Evolutionary conservation across 768 basidiomycete genomes (phyloP).

Genomic region (Steccherinum ochraceum): DNA sequence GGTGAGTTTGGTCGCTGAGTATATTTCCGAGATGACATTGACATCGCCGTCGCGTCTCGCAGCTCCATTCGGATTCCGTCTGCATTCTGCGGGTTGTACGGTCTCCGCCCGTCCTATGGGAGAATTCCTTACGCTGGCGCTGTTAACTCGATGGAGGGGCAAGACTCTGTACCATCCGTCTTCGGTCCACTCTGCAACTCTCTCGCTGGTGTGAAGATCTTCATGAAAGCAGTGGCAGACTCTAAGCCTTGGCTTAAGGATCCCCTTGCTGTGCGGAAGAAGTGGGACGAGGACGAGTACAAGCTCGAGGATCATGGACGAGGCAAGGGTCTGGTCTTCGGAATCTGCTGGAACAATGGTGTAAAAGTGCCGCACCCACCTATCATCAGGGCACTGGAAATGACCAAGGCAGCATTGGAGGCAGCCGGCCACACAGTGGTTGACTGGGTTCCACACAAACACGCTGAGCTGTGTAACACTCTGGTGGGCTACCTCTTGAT

Average conservation of each 20-base stretch:
- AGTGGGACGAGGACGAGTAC: conserved; percentile 42
- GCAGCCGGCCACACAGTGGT: conserved; percentile 72
- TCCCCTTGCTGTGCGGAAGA: conserved; percentile 40
- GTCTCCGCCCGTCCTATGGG: conserved; percentile 48
- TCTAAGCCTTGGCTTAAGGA: conserved; percentile 46
- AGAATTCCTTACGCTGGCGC: conserved; percentile 52
- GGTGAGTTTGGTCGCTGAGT: conserved; percentile 24
- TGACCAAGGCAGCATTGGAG: conserved; percentile 47
- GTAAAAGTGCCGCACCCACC: conserved; percentile 57
- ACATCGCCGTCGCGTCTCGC: neutral
- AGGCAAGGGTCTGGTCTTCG: conserved; percentile 37
- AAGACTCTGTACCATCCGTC: conserved; percentile 53
- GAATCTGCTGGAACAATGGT: conserved; percentile 63
- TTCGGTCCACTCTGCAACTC: conserved; percentile 53
- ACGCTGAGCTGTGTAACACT: conserved; percentile 35
- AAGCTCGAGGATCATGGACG: conserved; percentile 40
- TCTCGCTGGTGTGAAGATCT: conserved; percentile 44
- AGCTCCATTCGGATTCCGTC: conserved; percentile 54
- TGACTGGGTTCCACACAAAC: conserved; percentile 58
- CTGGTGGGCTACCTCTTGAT: conserved; percentile 35
- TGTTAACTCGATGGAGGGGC: conserved; percentile 42
- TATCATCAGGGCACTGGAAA: conserved; percentile 50
- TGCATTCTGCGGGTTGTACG: conserved; percentile 52
- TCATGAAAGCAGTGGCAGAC: conserved; percentile 34
- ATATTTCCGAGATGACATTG: neutral